Base-by-base conservation (phyloP, 1,284 basidiomycete genomes). In the Cystobasidiaceae sp. region DNA sequence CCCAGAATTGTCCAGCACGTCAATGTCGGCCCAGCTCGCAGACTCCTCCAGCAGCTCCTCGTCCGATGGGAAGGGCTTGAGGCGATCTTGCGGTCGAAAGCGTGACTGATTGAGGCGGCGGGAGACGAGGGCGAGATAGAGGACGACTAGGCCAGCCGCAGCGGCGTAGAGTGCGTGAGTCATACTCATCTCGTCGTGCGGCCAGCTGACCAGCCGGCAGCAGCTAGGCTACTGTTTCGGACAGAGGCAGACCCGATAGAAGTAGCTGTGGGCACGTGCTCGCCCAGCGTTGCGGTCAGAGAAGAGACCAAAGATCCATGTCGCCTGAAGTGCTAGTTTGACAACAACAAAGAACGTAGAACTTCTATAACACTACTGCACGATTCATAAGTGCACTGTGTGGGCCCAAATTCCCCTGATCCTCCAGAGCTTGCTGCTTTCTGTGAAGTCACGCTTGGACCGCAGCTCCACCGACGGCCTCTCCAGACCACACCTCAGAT, bases 61-160 rank as follows among this genome's bases (percentile, higher is more conserved):
- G 27, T 55, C 33, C 0, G 3, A 32, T 34, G 61, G 61, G 34
- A 64, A 64, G 9, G 61, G 43, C 28, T 17, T 64, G 23, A 43
- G 28, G 3, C 61, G 61, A 25, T 55, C 44, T 8, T 23, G 30
- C 9, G 54, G 54, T 11, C 44, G 15, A 19, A 56, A 56, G 11
- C 61, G 51, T 54, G 43, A 46, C 30, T 41, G 41, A 8, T 45
- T 30, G 17, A 64, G 61, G 41, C 61, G 61, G 17, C 21, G 27
- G 13, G 28, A 39, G 17, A 64, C 30, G 4, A 51, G 28, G 27
- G 27, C 21, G 32, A 27, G 2, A 32, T 64, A 64, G n/a, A 43
- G 23, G 23, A 25, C 9, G 30, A 64, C 4, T 30, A 28, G 17
- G 11, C 46, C 9, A 34, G 49, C 15, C 23, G 28, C 56, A 27